Conservation (phyloP, 1,284 basidiomycete species). For the Vanrija pseudolonga region DNA sequence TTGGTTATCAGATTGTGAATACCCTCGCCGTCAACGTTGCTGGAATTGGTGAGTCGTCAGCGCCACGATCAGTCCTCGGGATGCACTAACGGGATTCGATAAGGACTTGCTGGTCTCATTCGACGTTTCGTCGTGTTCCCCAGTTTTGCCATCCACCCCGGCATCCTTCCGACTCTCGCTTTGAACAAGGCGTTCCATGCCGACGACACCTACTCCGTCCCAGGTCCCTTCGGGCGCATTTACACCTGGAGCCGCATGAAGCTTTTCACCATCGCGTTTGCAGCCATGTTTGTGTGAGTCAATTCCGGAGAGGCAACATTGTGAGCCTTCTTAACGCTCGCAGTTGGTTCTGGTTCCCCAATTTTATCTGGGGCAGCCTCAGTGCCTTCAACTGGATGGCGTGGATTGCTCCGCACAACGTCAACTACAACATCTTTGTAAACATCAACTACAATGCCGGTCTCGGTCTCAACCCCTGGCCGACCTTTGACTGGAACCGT, state of each 20-base stretch:
- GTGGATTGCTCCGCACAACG: slow-evolving; percentile 56
- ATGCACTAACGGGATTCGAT: too few relatives aligned
- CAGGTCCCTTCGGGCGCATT: slow-evolving; percentile 19
- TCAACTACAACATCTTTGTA: slow-evolving; percentile 21
- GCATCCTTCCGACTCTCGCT: slow-evolving; percentile 47
- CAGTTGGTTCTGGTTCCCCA: slow-evolving; percentile 49
- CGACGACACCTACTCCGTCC: slow-evolving; percentile 40
- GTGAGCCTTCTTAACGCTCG: too few relatives aligned
- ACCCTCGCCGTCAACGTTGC: slow-evolving; percentile 53
- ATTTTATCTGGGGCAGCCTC: slow-evolving; percentile 52
- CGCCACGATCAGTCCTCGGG: too few relatives aligned
- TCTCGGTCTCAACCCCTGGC: slow-evolving; percentile 27
- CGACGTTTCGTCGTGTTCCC: slow-evolving; percentile 51
- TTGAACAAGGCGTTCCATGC: slow-evolving; percentile 50
- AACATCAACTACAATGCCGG: slow-evolving; percentile 21
- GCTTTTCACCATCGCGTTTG: slow-evolving; percentile 44
- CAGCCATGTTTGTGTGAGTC: slow-evolving; percentile 38
- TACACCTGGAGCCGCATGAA: slow-evolving; percentile 37
- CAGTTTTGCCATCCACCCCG: slow-evolving; percentile 47
- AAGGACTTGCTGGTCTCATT: slow-evolving; percentile 50
- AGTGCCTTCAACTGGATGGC: slow-evolving; percentile 61
- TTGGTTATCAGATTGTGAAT: slow-evolving; percentile 45
- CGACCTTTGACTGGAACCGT: slow-evolving; percentile 45
- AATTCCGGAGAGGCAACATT: too few relatives aligned
- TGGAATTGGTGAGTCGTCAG: too few relatives aligned